A percentile compares a stretch with the other conserved stretches of the same genome.
phyloP scores from a whole-genome alignment of 2,329 filamentous ascomycete genomes.

The Colletotrichum sp. region DNA sequence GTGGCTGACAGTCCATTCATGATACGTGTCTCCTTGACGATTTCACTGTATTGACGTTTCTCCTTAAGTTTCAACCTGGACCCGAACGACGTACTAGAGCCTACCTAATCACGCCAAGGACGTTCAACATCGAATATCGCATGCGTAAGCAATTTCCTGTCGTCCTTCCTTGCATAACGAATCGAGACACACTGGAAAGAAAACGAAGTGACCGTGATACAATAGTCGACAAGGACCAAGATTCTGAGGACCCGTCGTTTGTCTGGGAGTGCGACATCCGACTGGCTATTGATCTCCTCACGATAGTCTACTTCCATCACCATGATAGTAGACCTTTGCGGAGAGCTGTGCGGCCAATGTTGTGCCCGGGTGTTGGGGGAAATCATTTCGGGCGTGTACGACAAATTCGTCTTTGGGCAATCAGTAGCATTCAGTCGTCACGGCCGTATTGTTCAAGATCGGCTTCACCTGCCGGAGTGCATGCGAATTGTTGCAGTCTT shows the following conservation, averaged over 20 bases:
- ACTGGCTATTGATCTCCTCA: neutral
- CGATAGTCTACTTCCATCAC: neutral
- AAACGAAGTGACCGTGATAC: neutral
- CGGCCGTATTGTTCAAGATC: neutral
- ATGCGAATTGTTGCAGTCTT: neutral
- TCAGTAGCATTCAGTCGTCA: neutral
- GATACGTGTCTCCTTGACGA: neutral
- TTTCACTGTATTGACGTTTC: neutral
- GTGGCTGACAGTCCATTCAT: neutral
- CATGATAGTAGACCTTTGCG: neutral
- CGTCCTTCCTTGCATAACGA: neutral
- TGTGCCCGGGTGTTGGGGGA: neutral
- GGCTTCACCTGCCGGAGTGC: neutral
- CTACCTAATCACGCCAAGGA: neutral
- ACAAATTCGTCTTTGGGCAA: neutral
- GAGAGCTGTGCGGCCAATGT: neutral
- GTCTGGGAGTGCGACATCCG: neutral
- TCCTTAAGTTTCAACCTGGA: neutral
- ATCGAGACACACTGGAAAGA: neutral
- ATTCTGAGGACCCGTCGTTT: neutral
- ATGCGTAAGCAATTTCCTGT: neutral
- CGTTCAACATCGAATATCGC: neutral
- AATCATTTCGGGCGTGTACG: neutral
- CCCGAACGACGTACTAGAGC: neutral
- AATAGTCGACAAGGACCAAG: neutral